Evolutionary conservation across 345 rosid genomes (phyloP).

Genomic region (Pistacia vera): DNA sequence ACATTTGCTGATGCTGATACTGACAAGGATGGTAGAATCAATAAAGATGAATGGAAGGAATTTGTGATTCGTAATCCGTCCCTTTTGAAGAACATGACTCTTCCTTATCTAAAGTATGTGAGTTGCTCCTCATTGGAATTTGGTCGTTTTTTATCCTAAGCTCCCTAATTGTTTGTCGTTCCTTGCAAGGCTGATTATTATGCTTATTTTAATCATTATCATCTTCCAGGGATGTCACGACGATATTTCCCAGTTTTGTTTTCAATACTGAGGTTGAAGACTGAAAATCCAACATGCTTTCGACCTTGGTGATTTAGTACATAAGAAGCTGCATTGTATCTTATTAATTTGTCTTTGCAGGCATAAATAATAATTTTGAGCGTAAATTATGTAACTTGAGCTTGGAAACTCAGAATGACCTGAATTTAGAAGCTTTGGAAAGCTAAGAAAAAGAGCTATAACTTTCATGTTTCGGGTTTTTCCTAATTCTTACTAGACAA

Average conservation of each 20-base stretch:
- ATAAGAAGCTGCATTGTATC: not conserved
- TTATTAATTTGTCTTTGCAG: too few relatives aligned
- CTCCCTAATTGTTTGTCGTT: not conserved
- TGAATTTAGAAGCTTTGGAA: too few relatives aligned
- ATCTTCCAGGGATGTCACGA: constrained; percentile 60
- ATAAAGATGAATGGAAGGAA: constrained; percentile 64
- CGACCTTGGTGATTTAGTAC: not conserved
- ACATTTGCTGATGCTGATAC: constrained; percentile 79
- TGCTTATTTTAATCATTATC: not conserved
- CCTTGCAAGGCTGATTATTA: too few relatives aligned
- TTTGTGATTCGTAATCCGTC: constrained; percentile 58
- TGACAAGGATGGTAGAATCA: constrained; percentile 68
- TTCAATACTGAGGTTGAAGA: constrained; percentile 64
- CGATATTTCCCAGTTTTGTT: constrained; percentile 65
- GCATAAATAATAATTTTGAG: too few relatives aligned
- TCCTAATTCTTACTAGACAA: too few relatives aligned
- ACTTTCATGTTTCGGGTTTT: too few relatives aligned
- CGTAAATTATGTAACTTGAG: too few relatives aligned
- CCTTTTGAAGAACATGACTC: constrained; percentile 79
- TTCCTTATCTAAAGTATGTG: constrained; percentile 66
- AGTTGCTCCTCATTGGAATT: not conserved
- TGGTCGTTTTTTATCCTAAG: not conserved
- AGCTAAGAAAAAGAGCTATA: too few relatives aligned
- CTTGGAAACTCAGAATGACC: too few relatives aligned
- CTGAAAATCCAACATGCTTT: constrained; percentile 18